Conservation (phyloP, 331 rosid species). For the Quercus phellos region DNA sequence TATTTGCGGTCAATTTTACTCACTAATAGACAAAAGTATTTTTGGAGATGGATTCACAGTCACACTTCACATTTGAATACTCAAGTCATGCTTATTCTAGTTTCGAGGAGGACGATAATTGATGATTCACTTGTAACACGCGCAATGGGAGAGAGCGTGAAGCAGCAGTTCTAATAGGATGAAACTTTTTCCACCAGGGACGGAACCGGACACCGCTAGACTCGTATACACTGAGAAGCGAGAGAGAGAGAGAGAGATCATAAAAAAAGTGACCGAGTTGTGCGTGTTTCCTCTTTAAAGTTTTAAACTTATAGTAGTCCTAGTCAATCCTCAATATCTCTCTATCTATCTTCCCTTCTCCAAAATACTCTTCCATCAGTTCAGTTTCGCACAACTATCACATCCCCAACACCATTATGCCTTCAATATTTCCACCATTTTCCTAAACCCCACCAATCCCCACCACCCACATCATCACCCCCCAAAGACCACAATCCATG, state of each 20-base stretch:
- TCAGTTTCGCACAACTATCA: not conserved
- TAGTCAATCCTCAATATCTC: not conserved
- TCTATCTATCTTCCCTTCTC: not conserved
- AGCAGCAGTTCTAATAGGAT: not conserved
- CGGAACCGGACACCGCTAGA: not conserved
- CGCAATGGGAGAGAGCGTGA: conserved; percentile 13
- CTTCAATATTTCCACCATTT: not conserved
- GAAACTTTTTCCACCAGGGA: not conserved
- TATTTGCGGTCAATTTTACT: accelerated
- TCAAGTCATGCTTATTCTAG: too few relatives aligned
- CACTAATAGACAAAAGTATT: too few relatives aligned
- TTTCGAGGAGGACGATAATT: too few relatives aligned
- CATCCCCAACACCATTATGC: not conserved
- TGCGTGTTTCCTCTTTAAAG: not conserved
- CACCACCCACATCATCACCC: not conserved
- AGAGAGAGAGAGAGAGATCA: not conserved
- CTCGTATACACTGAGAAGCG: not conserved
- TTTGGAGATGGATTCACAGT: too few relatives aligned
- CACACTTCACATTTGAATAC: too few relatives aligned
- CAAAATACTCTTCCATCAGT: not conserved
- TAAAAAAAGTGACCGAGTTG: not conserved
- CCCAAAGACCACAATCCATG: conserved; percentile 26
- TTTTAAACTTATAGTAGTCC: not conserved
- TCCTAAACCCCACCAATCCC: conserved; percentile 5
- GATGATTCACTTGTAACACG: conserved; percentile 21